Conservation (phyloP, 2,329 filamentous ascomycete genomes). For the Exophiala aquamarina region DNA sequence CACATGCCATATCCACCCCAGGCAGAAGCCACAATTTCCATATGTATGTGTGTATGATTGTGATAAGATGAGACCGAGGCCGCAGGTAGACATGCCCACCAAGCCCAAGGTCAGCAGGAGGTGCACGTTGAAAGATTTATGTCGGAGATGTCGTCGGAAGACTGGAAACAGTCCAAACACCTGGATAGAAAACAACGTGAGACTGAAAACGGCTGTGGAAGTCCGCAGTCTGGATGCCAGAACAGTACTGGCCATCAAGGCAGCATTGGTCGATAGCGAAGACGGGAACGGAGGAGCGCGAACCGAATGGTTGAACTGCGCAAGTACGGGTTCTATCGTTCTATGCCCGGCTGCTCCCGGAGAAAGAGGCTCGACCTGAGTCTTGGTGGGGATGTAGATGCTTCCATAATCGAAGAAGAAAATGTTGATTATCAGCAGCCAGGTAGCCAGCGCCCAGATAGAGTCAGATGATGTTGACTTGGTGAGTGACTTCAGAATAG, state of each 20-base stretch:
- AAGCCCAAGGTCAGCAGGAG: slow-evolving; percentile 72
- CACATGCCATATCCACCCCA: slow-evolving; percentile 50
- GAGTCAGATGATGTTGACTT: slow-evolving; percentile 87
- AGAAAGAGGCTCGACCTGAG: slow-evolving; percentile 3
- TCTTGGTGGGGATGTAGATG: slow-evolving; percentile 18
- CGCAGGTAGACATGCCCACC: slow-evolving; percentile 76
- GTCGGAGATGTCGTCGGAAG: slow-evolving; percentile 82
- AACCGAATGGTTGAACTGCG: slow-evolving; percentile 10
- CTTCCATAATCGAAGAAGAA: slow-evolving; percentile 97
- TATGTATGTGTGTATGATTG: slow-evolving; percentile 41
- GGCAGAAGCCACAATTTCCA: slow-evolving; percentile 44
- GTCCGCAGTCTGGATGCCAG: slow-evolving; percentile 84
- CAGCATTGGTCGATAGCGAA: slow-evolving; percentile 86
- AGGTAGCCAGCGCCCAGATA: slow-evolving; percentile 96
- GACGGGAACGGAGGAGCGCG: slow-evolving; percentile 51
- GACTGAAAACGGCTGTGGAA: slow-evolving; percentile 89
- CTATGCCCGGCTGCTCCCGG: slow-evolving; percentile 9
- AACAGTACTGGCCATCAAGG: slow-evolving; percentile 93
- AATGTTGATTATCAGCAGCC: slow-evolving; percentile 91
- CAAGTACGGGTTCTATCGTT: slow-evolving; percentile 6
- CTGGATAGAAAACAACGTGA: slow-evolving; percentile 95
- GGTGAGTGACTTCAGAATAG: slow-evolving; percentile 95
- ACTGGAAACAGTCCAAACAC: slow-evolving; percentile 98
- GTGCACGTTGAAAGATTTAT: slow-evolving; percentile 80
- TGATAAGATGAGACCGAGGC: slow-evolving; percentile 64